Evolutionary conservation across 306 rosid genomes (phyloP).

Genomic region (Begonia fuchsioides): DNA sequence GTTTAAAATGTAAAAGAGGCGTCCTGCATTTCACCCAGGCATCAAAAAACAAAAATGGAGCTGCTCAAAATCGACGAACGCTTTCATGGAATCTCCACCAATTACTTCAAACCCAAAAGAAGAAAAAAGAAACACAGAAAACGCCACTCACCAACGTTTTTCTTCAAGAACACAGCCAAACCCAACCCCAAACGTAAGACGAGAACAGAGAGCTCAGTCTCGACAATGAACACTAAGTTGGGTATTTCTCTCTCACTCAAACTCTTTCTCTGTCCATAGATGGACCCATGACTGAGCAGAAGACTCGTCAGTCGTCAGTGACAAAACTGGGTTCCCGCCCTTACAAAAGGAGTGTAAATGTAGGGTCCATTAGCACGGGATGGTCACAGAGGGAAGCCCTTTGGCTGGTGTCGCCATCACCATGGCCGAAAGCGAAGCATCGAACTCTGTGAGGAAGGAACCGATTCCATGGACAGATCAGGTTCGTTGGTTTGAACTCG

Average conservation of each 20-base stretch:
- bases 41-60: too few relatives aligned
- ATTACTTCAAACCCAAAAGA: too few relatives aligned
- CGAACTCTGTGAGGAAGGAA: slow-evolving; percentile 32
- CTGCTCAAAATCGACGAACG: too few relatives aligned
- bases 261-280: neutral
- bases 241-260: neutral
- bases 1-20: neutral
- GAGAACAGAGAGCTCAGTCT: neutral
- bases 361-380: slow-evolving; percentile 42
- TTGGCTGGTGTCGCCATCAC: slow-evolving; percentile 15
- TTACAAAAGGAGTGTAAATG: slow-evolving; percentile 18
- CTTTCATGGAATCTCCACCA: too few relatives aligned
- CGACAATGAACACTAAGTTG: neutral
- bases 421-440: slow-evolving; percentile 47
- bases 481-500: slow-evolving; percentile 3
- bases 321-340: slow-evolving; percentile 89
- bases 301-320: slow-evolving; percentile 16
- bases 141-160: too few relatives aligned
- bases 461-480: neutral
- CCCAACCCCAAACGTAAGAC: too few relatives aligned
- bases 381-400: slow-evolving; percentile 5
- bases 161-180: too few relatives aligned
- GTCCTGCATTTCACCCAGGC: too few relatives aligned
- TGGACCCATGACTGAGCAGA: neutral
- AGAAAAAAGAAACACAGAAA: too few relatives aligned